A percentile compares a stretch with the other conserved stretches of the same genome.
Evolutionary conservation across 352 stramenopile genomes (phyloP).

Genomic region (Globisporangium cylindrosporum): DNA sequence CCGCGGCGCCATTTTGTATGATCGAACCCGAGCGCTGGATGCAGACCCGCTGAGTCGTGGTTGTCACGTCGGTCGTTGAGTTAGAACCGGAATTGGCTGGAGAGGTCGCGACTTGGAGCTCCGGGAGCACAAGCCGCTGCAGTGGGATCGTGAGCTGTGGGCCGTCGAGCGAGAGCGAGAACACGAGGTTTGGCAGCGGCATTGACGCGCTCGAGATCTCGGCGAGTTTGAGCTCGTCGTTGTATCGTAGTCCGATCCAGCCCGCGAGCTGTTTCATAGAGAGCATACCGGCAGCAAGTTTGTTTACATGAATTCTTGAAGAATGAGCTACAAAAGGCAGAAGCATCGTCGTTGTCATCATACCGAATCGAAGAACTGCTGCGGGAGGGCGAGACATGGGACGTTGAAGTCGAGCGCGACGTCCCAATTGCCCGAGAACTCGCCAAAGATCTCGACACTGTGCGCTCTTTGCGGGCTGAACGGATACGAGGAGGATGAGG

Average conservation of each 20-base stretch:
- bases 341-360: neutral
- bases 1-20: constrained; percentile 43
- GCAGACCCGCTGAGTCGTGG: constrained; percentile 28
- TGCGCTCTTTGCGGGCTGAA: constrained; percentile 1
- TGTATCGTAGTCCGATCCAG: constrained; percentile 47
- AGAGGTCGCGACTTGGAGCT: constrained; percentile 20
- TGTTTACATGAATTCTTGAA: neutral
- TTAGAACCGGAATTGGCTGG: neutral
- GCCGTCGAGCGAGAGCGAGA: constrained; percentile 40
- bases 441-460: constrained; percentile 41
- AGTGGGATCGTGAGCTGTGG: constrained; percentile 36
- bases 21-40: constrained; percentile 57
- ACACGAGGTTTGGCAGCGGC: constrained; percentile 37
- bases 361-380: constrained; percentile 66
- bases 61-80: neutral
- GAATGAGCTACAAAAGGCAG: neutral
- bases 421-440: constrained; percentile 59
- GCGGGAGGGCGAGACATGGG: constrained; percentile 52
- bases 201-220: constrained; percentile 25
- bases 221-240: constrained; percentile 42
- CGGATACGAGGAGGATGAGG: neutral
- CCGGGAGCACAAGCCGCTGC: constrained; percentile 35
- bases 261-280: constrained; percentile 37
- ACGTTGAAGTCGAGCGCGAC: constrained; percentile 55
- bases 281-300: neutral